Evolutionary conservation across 805 yeast species (phyloP).

Genomic region (Scheffersomyces lignosus): DNA sequence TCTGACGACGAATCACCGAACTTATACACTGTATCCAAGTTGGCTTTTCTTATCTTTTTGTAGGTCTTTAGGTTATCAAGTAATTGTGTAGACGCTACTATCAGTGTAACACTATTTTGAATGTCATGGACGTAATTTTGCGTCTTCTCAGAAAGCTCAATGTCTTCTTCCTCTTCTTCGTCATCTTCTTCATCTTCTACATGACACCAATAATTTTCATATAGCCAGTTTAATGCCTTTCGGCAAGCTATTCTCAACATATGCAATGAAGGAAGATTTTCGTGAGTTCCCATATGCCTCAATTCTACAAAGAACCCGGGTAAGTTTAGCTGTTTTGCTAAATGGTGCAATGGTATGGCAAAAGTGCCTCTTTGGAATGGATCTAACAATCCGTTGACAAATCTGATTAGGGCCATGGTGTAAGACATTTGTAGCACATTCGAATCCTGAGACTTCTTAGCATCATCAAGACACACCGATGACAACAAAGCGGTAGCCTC

Average conservation of each 20-base stretch:
- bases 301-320: conserved; percentile 87
- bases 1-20: conserved; percentile 43
- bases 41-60: conserved; percentile 50
- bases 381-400: conserved; percentile 90
- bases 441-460: conserved; percentile 21
- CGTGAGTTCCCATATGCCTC: conserved; percentile 91
- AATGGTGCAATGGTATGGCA: conserved; percentile 74
- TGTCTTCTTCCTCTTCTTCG: conserved; percentile 16
- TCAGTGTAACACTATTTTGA: background rate
- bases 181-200: conserved; percentile 26
- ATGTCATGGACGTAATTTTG: background rate
- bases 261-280: conserved; percentile 68
- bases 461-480: conserved; percentile 40
- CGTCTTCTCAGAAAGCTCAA: conserved; percentile 1
- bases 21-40: conserved; percentile 38
- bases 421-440: conserved; percentile 52
- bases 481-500: conserved; percentile 64
- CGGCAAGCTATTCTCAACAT: conserved; percentile 60
- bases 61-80: conserved; percentile 39
- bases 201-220: conserved; percentile 66
- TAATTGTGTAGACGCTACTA: background rate
- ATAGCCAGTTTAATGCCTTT: conserved; percentile 75
- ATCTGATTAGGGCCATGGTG: conserved; percentile 73
- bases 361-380: conserved; percentile 76
- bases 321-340: conserved; percentile 67